Conservation (phyloP, 345 rosid genomes). For the Theobroma cacao region DNA sequence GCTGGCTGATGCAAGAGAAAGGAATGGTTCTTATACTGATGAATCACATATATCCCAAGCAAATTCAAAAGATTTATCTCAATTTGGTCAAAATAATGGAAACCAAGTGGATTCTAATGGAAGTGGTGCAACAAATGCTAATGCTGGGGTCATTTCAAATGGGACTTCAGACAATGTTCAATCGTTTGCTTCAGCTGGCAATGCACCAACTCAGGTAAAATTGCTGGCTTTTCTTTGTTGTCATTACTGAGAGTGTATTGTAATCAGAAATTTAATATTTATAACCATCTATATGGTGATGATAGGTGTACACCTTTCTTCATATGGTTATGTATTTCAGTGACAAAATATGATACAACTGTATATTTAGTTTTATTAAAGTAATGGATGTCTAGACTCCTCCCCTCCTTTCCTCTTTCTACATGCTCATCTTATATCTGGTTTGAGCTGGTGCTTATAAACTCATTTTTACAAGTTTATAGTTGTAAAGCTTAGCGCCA, state of each 20-base stretch:
- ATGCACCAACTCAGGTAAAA: conserved; percentile 52
- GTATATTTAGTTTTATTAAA: not conserved
- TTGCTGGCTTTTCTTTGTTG: not conserved
- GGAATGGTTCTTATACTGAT: conserved; percentile 55
- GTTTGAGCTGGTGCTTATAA: not conserved
- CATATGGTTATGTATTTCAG: not conserved
- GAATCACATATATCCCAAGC: conserved; percentile 49
- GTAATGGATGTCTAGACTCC: not conserved
- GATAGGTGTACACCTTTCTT: not conserved
- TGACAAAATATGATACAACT: not conserved
- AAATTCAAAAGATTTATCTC: conserved; percentile 48
- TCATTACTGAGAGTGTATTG: not conserved
- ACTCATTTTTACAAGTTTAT: not conserved
- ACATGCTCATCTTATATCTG: not conserved
- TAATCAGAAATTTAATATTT: not conserved
- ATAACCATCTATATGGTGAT: not conserved
- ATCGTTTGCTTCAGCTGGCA: conserved; percentile 47
- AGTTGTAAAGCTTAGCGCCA: not conserved
- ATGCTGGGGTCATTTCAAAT: conserved; percentile 36
- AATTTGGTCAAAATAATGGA: conserved; percentile 51
- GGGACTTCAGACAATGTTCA: conserved; percentile 49
- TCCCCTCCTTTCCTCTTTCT: not conserved
- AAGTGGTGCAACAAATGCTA: conserved; percentile 30
- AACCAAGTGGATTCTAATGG: conserved; percentile 55
- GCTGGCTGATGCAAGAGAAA: conserved; percentile 72